Evolutionary conservation across 2,329 filamentous ascomycete species (phyloP).

Genomic region (Parasarocladium wereldwijsianum): DNA sequence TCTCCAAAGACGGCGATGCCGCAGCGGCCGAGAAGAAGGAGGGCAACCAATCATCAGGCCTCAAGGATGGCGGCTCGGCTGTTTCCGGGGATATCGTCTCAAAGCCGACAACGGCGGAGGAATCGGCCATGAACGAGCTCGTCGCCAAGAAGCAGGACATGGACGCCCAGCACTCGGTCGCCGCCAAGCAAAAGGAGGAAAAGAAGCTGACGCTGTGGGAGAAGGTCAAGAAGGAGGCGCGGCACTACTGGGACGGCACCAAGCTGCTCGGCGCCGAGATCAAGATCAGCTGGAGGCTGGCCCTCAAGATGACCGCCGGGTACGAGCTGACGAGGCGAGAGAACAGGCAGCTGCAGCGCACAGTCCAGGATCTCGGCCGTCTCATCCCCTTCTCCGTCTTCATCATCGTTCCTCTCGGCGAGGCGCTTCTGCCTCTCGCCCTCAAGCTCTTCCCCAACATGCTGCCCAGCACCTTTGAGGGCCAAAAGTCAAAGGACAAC

Average conservation of each 20-base stretch:
- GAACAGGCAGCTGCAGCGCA: slow-evolving; percentile 81
- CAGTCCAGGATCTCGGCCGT: slow-evolving; percentile 83
- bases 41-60: too few species aligned
- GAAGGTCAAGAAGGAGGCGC: slow-evolving; percentile 85
- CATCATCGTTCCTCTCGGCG: slow-evolving; percentile 90
- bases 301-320: slow-evolving; percentile 92
- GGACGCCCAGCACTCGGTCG: slow-evolving; percentile 42
- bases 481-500: slow-evolving; percentile 73
- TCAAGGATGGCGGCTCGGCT: slow-evolving; percentile 15
- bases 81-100: slow-evolving; percentile 12
- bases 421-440: slow-evolving; percentile 80
- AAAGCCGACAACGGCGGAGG: slow-evolving; percentile 16
- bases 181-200: slow-evolving; percentile 47
- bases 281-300: slow-evolving; percentile 79
- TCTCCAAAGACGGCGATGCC: slow-evolving; percentile 39
- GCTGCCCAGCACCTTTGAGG: slow-evolving; percentile 93
- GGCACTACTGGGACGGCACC: slow-evolving; percentile 97
- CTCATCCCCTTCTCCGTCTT: slow-evolving; percentile 95
- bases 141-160: slow-evolving; percentile 48
- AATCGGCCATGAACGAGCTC: slow-evolving; percentile 42
- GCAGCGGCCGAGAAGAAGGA: slow-evolving; percentile 20
- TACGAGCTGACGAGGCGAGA: slow-evolving; percentile 94
- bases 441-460: slow-evolving; percentile 94
- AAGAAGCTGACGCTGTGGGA: slow-evolving; percentile 83
- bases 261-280: slow-evolving; percentile 88